Conservation (phyloP, 139 green algal genomes). For the Raphidocelis subcapitata region DNA sequence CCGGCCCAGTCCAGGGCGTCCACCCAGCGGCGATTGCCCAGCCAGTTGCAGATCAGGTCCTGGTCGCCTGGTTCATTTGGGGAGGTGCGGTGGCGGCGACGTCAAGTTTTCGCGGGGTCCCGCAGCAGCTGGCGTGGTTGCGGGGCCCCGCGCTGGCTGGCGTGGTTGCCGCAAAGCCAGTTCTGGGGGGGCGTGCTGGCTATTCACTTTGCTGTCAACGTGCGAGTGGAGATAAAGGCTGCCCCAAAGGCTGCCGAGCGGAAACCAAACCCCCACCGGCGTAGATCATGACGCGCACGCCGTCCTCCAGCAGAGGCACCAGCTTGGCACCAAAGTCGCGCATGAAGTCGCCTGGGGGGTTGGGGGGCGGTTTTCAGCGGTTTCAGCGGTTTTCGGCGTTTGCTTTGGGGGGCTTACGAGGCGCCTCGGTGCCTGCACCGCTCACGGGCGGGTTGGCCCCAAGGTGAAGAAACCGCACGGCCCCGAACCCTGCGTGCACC, state of each 20-base stretch:
- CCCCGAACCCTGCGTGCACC: too few species aligned
- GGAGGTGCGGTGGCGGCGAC: too few species aligned
- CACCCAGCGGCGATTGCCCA: slow-evolving; percentile 72
- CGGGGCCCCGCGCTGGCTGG: slow-evolving; percentile 3
- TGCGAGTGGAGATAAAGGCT: too few species aligned
- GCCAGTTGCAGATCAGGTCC: slow-evolving; percentile 84
- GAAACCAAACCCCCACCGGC: too few species aligned
- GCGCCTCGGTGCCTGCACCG: too few species aligned
- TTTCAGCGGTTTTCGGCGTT: not conserved
- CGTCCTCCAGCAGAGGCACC: slow-evolving; percentile 69
- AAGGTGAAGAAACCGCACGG: too few species aligned
- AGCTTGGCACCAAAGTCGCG: slow-evolving; percentile 59
- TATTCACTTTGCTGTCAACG: too few species aligned
- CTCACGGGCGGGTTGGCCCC: too few species aligned
- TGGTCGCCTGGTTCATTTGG: slow-evolving; percentile 43
- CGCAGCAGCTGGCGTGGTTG: too few species aligned
- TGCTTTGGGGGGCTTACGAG: not conserved
- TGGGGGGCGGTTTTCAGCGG: not conserved
- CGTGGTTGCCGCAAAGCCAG: not conserved
- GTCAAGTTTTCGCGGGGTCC: too few species aligned
- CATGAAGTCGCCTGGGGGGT: slow-evolving; percentile 56
- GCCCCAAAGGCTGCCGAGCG: too few species aligned
- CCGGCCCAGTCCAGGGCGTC: slow-evolving; percentile 61
- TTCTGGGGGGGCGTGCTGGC: not conserved
- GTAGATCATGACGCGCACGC: slow-evolving; percentile 81